Evolutionary conservation across 2,329 filamentous ascomycete species (phyloP), one percentile per base, ranked within the genome.

Genomic region (Colletotrichum eleusines): DNA sequence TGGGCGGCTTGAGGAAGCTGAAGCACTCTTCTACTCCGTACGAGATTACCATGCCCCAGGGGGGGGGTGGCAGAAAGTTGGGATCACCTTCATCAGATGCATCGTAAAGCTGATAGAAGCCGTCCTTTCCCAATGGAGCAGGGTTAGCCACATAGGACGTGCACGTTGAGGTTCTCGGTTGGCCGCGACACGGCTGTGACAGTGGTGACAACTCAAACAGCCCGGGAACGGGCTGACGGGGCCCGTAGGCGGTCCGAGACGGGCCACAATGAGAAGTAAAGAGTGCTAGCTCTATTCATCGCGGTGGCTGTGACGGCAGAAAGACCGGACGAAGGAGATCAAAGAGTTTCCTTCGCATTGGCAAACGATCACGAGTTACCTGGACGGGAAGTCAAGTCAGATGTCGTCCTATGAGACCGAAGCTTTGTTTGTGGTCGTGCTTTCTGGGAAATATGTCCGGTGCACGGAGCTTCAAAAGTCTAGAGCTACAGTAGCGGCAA

Each of bases 101-200:
- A 31, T 50, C 16, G 35, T 23, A 38, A 31, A 48, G 33, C 31
- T 31, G 44, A 28, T 59, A 14, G 28, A 53, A 53, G 46, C 53
- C 54, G 54, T 51, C 51, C 63, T 59, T 53, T 33, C 18, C 5
- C 33, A 58, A 18, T n/a, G 11, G 28, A 38, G 42, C 38, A 31
- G 38, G 35, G 46, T 16, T n/a, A 20, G 31, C 20, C 46, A 40
- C 38, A 26, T 23, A 63, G 64, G 26, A 40, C 53, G 59, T 71
- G 69, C 65, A 46, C 46, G 42, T 46, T 40, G 35, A 46, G 53
- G 44, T 50, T 48, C n/a, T 16, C 42, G 46, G 16, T 40, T 59
- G 55, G 64, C 28, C 69, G 69, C 69, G 69, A 71, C 69, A 71
- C 59, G 69, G 44, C 69, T 71, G 64, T 63, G 65, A 71, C 69